These are phyloP conservation scores for Chlamydomonas applanata DNA, from an alignment of 139 green algal species.

Conservation along the genomic window DNA sequence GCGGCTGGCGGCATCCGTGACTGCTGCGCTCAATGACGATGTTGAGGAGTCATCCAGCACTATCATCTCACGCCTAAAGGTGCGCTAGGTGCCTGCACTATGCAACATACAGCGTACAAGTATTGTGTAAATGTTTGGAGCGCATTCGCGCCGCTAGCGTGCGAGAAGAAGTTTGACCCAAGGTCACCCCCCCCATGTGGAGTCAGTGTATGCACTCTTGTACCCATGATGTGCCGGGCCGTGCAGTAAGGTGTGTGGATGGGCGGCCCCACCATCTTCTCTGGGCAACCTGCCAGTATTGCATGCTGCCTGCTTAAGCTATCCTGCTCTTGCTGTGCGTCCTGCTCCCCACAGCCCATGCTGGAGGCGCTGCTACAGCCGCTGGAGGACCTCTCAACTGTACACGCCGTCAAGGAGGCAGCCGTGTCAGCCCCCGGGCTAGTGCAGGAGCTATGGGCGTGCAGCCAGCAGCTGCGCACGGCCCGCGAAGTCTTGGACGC, in stretches of 20 bases:
- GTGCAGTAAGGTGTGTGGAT: too few relatives aligned
- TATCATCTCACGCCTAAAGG: too few relatives aligned
- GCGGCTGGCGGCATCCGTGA: background rate
- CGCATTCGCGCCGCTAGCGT: too few relatives aligned
- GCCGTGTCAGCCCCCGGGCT: background rate
- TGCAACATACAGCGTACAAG: too few relatives aligned
- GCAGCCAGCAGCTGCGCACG: background rate
- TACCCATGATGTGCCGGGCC: too few relatives aligned
- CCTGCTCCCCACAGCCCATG: slow-evolving; percentile 4
- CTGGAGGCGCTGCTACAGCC: slow-evolving; percentile 1
- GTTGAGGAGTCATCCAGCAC: too few relatives aligned
- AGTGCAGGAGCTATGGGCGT: slow-evolving; percentile 6
- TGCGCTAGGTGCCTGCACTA: too few relatives aligned
- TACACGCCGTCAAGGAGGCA: slow-evolving; percentile 4
- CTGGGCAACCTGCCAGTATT: background rate
- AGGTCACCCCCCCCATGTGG: too few relatives aligned
- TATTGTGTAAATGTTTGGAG: too few relatives aligned
- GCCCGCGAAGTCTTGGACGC: slow-evolving; percentile 4
- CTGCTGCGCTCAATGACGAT: too few relatives aligned
- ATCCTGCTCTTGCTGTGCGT: background rate
- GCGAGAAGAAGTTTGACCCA: too few relatives aligned
- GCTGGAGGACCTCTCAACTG: background rate
- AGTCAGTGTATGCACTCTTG: too few relatives aligned
- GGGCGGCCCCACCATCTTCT: background rate
- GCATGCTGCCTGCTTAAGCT: background rate